Evolutionary conservation across 345 rosid genomes (phyloP), one percentile per base, ranked within the genome.

Genomic region (Eucalyptus camaldulensis): DNA sequence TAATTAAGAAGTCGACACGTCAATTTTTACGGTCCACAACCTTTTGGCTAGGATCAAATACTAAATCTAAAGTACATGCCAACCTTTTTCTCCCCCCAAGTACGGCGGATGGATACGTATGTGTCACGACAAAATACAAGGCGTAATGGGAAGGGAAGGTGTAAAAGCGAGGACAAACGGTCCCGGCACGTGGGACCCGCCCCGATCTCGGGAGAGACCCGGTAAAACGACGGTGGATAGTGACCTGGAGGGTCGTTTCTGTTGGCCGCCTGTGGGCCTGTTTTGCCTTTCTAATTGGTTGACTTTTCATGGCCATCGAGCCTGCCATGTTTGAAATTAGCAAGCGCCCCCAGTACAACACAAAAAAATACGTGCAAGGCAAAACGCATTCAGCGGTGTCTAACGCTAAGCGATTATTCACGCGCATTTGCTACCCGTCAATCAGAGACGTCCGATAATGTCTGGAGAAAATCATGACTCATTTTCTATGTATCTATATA

Each of bases 401-500:
- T 5, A 33, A 19, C 19, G 81, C 1, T 17, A 24, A 22, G 13
- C 13, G 62, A 56, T 56, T 25, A 56, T 56, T 10, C 29, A 24
- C 62, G 5, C 13, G 3, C 29, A 24, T 56, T 56, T 24, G 62
- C 29, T 56, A 24, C 13, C 29, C 8, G 13, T 45, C 14, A 76
- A 76, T 37, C 15, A 10, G 27, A 37, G 27, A 11, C 4, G 85
- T 40, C 47, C 2, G 3, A 76, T 40, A 16, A 6, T 10, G 83
- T 6, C 0, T 0, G 9, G 1, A 76, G 47, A 40, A 76, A 76
- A 22, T 6, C 47, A 13, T 0, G 2, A 10, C 14, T 4, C 45
- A 0, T 33, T 40, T 37, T 76, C 4, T 21, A 3, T 76, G 9
- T 21, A 2, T 21, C 15, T 13, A 11, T 3, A 76, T 5, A 2